These are phyloP conservation scores for Albizia julibrissin DNA, from an alignment of 306 rosid species.

Conservation along the genomic window DNA sequence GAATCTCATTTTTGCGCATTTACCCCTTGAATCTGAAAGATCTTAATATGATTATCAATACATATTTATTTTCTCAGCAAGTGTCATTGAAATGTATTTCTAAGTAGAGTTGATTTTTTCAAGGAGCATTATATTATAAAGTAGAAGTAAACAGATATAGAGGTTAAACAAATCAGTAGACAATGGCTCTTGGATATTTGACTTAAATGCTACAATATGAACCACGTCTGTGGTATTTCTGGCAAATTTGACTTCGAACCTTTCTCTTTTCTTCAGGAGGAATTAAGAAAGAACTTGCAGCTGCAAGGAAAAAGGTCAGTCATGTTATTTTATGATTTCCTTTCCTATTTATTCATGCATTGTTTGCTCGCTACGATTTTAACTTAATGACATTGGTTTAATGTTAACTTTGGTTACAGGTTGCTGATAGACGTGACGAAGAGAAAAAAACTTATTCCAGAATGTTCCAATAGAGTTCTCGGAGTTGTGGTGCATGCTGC, in stretches of 20 bases:
- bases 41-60: neutral
- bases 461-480: conserved; percentile 45
- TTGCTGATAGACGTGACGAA: conserved; percentile 35
- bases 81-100: neutral
- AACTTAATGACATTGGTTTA: neutral
- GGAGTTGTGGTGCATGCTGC: conserved; percentile 14
- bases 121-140: conserved; percentile 13
- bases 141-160: conserved; percentile 5
- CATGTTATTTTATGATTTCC: neutral
- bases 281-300: conserved; percentile 38
- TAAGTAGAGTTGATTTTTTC: neutral
- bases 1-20: neutral
- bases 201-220: neutral
- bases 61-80: too few relatives aligned
- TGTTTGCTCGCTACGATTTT: neutral
- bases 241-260: conserved; percentile 3
- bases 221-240: conserved; percentile 14
- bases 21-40: conserved; percentile 18
- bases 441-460: conserved; percentile 39
- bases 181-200: conserved; percentile 22
- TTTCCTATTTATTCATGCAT: neutral
- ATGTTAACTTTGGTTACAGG: conserved; percentile 17
- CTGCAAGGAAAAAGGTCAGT: conserved; percentile 35
- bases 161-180: conserved; percentile 6
- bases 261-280: conserved; percentile 35